Evolutionary conservation across 208 protist genomes (phyloP).

Genomic region (Willaertia magna): DNA sequence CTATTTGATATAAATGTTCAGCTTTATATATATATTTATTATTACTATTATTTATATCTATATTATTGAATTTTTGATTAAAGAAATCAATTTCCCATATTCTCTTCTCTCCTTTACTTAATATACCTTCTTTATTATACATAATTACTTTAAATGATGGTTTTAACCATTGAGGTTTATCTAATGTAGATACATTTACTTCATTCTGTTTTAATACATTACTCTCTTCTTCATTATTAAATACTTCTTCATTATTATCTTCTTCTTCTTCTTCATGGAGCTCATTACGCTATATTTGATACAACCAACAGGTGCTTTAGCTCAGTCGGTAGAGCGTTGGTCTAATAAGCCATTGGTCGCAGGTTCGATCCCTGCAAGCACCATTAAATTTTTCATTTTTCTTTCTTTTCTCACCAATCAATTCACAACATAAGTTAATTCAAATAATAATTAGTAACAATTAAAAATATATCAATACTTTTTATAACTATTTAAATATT

Average conservation of each 20-base stretch:
- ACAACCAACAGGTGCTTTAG: too few relatives aligned
- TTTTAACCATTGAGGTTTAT: neutral
- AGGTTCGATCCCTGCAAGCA: too few relatives aligned
- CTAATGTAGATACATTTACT: neutral
- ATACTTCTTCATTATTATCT: neutral
- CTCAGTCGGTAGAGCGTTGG: too few relatives aligned
- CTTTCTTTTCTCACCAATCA: too few relatives aligned
- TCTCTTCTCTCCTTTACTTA: conserved; percentile 11
- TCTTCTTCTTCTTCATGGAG: too few relatives aligned
- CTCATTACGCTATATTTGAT: too few relatives aligned
- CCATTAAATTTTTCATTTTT: too few relatives aligned
- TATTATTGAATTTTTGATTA: conserved; percentile 20
- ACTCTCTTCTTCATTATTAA: neutral
- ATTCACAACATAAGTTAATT: too few relatives aligned
- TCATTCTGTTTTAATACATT: neutral
- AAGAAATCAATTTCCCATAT: conserved; percentile 45
- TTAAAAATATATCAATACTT: too few relatives aligned
- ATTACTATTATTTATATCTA: conserved; percentile 26
- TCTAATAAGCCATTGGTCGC: too few relatives aligned
- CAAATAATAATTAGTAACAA: too few relatives aligned
- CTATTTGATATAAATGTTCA: conserved; percentile 38
- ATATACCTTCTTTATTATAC: neutral
- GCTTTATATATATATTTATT: conserved; percentile 31
- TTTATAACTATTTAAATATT: too few relatives aligned
- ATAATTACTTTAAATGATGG: neutral